Percentiles rank a stretch among this genome's conserved stretches.
Evolutionary conservation across 495 filamentous ascomycete species (phyloP).

Genomic region (Bryoglossum gracile): DNA sequence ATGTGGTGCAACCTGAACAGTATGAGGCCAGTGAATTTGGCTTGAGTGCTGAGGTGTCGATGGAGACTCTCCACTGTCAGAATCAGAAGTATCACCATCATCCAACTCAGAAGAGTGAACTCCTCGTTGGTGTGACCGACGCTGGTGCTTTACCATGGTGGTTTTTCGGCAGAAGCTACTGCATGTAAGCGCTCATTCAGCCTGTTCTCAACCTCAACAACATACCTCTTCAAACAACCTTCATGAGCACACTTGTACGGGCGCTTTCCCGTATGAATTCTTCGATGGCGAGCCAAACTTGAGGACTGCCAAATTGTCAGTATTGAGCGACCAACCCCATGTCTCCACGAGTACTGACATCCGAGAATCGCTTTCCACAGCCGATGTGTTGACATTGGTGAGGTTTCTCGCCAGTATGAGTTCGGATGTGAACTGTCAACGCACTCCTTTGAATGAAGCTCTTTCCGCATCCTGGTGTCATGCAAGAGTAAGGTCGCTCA

Average conservation of each 20-base stretch:
- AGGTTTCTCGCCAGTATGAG: conserved; percentile 86
- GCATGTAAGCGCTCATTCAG: conserved; percentile 9
- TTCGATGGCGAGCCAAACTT: conserved; percentile 76
- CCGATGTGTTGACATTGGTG: conserved; percentile 72
- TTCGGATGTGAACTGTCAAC: conserved; percentile 77
- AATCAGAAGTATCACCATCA: conserved; percentile 50
- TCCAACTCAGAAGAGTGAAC: conserved; percentile 43
- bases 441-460: conserved; percentile 89
- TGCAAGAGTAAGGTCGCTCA: conserved; percentile 74
- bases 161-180: conserved; percentile 81
- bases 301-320: conserved; percentile 61
- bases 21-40: conserved; percentile 29
- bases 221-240: conserved; percentile 74
- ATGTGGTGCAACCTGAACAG: conserved; percentile 8
- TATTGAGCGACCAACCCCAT: conserved; percentile 23
- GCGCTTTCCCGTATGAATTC: conserved; percentile 79
- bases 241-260: conserved; percentile 76
- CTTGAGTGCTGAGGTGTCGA: conserved; percentile 40
- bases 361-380: conserved; percentile 82
- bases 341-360: conserved; percentile 47
- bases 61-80: conserved; percentile 42
- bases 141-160: conserved; percentile 77
- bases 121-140: conserved; percentile 60
- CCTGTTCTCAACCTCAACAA: conserved; percentile 14
- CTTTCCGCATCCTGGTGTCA: conserved; percentile 64